phyloP scores from a whole-genome alignment of 202 grass and related monocot species.

The Cymbopogon flexuosus region DNA sequence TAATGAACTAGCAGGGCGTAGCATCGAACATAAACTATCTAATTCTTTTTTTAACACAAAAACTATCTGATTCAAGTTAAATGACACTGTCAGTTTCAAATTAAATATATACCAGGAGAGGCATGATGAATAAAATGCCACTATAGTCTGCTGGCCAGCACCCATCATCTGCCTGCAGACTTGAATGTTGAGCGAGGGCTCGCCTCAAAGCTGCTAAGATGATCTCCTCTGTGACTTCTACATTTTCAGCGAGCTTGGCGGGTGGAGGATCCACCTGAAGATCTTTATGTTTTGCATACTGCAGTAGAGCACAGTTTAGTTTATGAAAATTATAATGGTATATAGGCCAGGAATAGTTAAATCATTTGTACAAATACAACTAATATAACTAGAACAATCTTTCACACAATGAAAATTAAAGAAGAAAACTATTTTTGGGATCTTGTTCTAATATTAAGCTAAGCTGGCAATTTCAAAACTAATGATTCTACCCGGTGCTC shows the following conservation, averaged over 20 bases:
- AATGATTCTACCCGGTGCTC: no score
- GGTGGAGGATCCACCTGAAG: neutral
- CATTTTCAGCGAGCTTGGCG: neutral
- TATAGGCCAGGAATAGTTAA: no score
- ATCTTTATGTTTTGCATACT: neutral
- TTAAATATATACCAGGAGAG: conserved; percentile 1
- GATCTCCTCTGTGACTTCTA: neutral
- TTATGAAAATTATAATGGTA: no score
- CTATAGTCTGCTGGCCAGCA: neutral
- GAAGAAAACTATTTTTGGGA: no score
- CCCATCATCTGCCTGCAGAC: neutral
- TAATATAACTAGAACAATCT: no score
- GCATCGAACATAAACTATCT: neutral
- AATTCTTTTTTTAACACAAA: neutral
- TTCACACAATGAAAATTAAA: no score
- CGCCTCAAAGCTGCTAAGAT: neutral
- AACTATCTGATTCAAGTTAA: neutral
- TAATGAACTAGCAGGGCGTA: neutral
- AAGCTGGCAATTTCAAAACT: no score
- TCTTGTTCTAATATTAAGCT: no score
- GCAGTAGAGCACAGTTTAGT: no score
- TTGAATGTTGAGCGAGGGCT: neutral
- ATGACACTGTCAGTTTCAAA: neutral
- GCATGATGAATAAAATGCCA: conserved; percentile 23
- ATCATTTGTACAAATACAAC: no score